Base-by-base conservation (phyloP, 257 asterid genomes). In the Solanum chilense region DNA sequence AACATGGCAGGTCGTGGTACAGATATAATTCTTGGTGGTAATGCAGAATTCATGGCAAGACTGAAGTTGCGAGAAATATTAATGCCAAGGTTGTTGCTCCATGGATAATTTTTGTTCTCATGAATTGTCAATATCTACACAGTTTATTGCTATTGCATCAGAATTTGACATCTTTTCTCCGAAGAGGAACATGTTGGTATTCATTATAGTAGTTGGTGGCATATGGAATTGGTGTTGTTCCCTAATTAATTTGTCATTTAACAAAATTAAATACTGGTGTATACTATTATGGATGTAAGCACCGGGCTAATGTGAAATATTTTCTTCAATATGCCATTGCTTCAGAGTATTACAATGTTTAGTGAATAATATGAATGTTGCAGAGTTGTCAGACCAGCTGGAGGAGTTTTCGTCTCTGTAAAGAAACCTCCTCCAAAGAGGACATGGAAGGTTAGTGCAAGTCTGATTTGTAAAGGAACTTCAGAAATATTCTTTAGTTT, bases 1-100 rank as follows among this genome's bases (percentile, higher is more conserved):
- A 97, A 97, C 92, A 95, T 97, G 99, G 99, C 99, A 84, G 99
- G 99, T 83, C 99, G 99, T 89, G 99, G 99, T 35, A 97, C 99
- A 15, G 99, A 97, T 92, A 97, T 97, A 70, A 97, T 97, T 90
- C 99, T 97, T 86, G 99, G 99, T 78, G 99, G 99, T 87, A 97
- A 97, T 93, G 99, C 99, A 86, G 99, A 97, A 90, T 97, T 94
- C 92, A 97, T 97, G 99, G 98, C 99, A 47, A 93, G 99, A 90
- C 88, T 97, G 92, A 97, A 97, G 93, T 88, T 97, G 86, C 97
- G 99, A n/a, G 99, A 97, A 96, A 93, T 97, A 89, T 90, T 97
- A 93, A 97, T 97, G 99, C 99, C 99, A 45, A 93, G 99, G 99
- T 97, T 91, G 87, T 69, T 69, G 83, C 83, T 88, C 85, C 42